Evolutionary conservation across 2,329 filamentous ascomycete species (phyloP).

Genomic region (Aureobasidium vineae): DNA sequence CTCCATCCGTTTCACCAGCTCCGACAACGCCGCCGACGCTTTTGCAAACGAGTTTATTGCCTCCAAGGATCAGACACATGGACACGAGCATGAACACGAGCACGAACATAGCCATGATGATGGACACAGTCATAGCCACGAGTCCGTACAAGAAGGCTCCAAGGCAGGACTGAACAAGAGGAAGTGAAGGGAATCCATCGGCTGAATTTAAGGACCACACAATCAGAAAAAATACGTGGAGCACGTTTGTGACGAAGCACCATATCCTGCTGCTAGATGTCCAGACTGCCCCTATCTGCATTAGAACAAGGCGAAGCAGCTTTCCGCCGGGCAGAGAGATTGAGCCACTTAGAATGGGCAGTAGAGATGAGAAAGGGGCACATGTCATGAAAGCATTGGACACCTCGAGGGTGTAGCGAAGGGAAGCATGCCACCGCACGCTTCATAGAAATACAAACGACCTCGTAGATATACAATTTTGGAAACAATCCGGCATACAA

Average conservation of each 20-base stretch:
- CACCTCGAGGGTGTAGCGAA: not conserved
- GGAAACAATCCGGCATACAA: not conserved
- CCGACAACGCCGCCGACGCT: slow-evolving; percentile 56
- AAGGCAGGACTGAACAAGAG: slow-evolving; percentile 17
- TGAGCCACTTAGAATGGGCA: not conserved
- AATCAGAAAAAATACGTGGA: not conserved
- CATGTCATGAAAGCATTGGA: not conserved
- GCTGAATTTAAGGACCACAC: not conserved
- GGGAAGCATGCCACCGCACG: not conserved
- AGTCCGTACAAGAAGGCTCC: slow-evolving; percentile 1
- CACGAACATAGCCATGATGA: slow-evolving; percentile 30
- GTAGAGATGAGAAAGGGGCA: not conserved
- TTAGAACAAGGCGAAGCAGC: not conserved
- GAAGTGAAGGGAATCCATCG: not conserved
- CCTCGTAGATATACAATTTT: not conserved
- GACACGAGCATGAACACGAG: slow-evolving; percentile 34
- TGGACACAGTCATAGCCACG: slow-evolving; percentile 20
- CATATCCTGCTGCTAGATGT: not conserved
- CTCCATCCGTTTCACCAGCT: slow-evolving; percentile 76
- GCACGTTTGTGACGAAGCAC: not conserved
- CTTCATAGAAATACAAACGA: not conserved
- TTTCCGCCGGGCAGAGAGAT: too few species aligned
- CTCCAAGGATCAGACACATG: slow-evolving; percentile 30
- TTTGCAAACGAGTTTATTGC: slow-evolving; percentile 68
- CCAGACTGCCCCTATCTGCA: not conserved